A percentile compares a stretch with the other conserved stretches of the same genome.
Evolutionary conservation across 2,329 filamentous ascomycete species (phyloP).

Genomic region (Trichoderma semiorbis): DNA sequence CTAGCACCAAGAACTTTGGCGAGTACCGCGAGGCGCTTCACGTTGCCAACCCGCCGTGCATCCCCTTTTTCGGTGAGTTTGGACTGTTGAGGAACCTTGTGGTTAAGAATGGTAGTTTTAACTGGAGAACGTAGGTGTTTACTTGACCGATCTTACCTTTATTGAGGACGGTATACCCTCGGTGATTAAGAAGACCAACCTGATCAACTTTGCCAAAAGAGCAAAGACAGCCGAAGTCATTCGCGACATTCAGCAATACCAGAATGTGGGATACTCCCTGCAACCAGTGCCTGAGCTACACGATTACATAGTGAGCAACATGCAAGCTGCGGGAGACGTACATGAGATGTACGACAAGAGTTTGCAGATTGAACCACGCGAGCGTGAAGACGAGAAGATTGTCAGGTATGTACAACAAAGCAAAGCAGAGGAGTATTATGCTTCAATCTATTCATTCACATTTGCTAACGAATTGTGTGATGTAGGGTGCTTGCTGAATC

Average conservation of each 20-base stretch:
- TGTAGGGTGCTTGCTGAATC: conserved; percentile 58
- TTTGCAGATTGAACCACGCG: conserved; percentile 85
- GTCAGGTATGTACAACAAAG: conserved; percentile 68
- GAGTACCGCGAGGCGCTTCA: conserved; percentile 94
- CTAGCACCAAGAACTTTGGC: conserved; percentile 95
- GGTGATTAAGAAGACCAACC: conserved; percentile 89
- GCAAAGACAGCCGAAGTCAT: conserved; percentile 98
- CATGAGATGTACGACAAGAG: conserved; percentile 99
- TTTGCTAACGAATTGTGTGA: not conserved
- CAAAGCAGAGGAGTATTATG: not conserved
- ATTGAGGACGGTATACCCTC: conserved; percentile 98
- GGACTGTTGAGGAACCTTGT: not conserved
- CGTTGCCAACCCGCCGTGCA: conserved; percentile 91
- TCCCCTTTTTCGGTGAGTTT: conserved; percentile 85
- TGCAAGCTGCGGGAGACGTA: conserved; percentile 91
- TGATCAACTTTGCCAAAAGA: conserved; percentile 98
- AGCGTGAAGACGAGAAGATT: conserved; percentile 99
- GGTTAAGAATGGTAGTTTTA: not conserved
- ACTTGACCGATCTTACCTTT: conserved; percentile 94
- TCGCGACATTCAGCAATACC: conserved; percentile 96
- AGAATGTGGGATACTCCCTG: conserved; percentile 93
- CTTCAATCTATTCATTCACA: not conserved
- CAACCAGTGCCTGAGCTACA: conserved; percentile 88
- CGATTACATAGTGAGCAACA: conserved; percentile 94
- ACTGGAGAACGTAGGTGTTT: conserved; percentile 64